Conservation (phyloP, 371 early-diverging fungal species). For the Mycotypha africana region DNA sequence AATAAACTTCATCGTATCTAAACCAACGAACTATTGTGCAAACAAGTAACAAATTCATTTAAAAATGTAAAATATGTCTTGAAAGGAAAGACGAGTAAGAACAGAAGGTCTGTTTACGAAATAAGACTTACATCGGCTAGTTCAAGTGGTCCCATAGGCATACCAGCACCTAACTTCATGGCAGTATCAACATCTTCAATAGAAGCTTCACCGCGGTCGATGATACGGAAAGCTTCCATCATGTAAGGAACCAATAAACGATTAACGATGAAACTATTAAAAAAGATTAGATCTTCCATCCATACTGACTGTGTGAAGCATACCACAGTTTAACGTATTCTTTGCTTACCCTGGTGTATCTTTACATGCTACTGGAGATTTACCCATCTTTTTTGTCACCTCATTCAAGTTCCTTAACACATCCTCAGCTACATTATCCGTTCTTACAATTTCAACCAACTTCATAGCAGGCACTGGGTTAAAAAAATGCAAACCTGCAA, state of each 20-base stretch:
- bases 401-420: constrained; percentile 58
- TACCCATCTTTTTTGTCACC: constrained; percentile 71
- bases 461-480: constrained; percentile 98
- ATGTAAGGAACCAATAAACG: constrained; percentile 94
- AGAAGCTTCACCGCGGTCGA: constrained; percentile 89
- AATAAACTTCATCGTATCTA: constrained; percentile 95
- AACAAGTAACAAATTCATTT: not conserved
- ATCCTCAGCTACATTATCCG: constrained; percentile 54
- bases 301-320: no score
- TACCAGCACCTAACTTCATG: constrained; percentile 97
- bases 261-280: constrained; percentile 88
- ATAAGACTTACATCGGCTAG: constrained; percentile 72
- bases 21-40: constrained; percentile 77
- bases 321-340: no score
- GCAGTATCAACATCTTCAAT: constrained; percentile 90
- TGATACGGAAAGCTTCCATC: constrained; percentile 87
- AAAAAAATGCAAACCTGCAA: constrained; percentile 94
- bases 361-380: constrained; percentile 90
- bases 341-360: constrained; percentile 89
- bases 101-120: not conserved
- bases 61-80: no score
- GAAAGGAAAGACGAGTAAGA: not conserved
- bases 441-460: constrained; percentile 90
- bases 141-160: constrained; percentile 98
- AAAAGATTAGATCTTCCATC: not conserved